These are phyloP conservation scores for Rhododendron simsii DNA, from an alignment of 148 eudicot species.

Conservation along the genomic window DNA sequence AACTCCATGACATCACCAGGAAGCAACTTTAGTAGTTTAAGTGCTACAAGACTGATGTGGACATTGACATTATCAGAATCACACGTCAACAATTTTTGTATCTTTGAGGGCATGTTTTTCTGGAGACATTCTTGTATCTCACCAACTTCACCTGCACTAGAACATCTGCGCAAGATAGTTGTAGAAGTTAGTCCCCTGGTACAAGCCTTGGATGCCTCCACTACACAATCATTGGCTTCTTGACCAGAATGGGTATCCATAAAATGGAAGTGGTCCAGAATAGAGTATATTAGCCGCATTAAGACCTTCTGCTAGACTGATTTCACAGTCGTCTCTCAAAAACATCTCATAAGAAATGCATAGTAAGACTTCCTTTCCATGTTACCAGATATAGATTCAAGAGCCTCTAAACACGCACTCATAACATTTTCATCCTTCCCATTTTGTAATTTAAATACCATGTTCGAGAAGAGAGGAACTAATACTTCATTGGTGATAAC, in stretches of 20 bases:
- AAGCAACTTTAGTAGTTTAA: constrained; percentile 73
- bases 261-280: constrained; percentile 75
- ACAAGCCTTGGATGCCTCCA: constrained; percentile 10
- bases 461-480: constrained; percentile 69
- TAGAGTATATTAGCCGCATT: constrained; percentile 60
- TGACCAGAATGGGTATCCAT: constrained; percentile 21
- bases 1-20: constrained; percentile 34
- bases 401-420: constrained; percentile 64
- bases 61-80: constrained; percentile 73
- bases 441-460: constrained; percentile 53
- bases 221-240: constrained; percentile 16
- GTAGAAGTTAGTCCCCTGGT: too few species aligned
- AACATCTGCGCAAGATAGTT: constrained; percentile 6
- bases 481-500: constrained; percentile 33
- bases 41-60: constrained; percentile 65
- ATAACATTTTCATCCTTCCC: constrained; percentile 73
- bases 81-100: constrained; percentile 62
- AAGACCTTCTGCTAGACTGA: constrained; percentile 63
- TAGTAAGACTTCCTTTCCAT: constrained; percentile 74
- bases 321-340: constrained; percentile 55
- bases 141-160: constrained; percentile 23
- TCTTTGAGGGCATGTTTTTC: constrained; percentile 52
- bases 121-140: constrained; percentile 54
- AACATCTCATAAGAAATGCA: constrained; percentile 59
- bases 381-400: constrained; percentile 66